Conservation (phyloP, 768 basidiomycete genomes). For the Pisolithus microcarpus region DNA sequence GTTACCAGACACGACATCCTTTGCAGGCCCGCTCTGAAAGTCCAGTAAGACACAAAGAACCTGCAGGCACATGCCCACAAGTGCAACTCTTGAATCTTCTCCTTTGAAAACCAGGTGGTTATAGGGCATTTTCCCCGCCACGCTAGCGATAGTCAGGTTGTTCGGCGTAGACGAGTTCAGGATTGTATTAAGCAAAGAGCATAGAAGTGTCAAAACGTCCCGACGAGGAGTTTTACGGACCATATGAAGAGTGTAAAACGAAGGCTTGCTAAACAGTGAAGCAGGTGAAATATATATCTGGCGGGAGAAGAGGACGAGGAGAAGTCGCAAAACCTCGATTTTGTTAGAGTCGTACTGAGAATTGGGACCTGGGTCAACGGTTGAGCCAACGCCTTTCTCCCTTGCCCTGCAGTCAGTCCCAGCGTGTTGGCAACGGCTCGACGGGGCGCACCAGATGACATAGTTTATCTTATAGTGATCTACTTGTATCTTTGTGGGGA, state of each 20-base stretch:
- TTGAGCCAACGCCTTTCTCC: conserved; percentile 94
- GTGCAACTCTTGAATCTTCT: conserved; percentile 68
- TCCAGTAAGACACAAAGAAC: conserved; percentile 70
- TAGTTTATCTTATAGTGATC: conserved; percentile 81
- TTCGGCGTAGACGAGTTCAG: conserved; percentile 58
- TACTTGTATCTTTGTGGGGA: conserved; percentile 69
- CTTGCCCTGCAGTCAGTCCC: conserved; percentile 32
- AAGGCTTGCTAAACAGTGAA: conserved; percentile 63
- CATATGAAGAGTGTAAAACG: conserved; percentile 70
- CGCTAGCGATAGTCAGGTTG: conserved; percentile 51
- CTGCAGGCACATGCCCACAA: conserved; percentile 73
- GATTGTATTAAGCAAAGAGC: conserved; percentile 87
- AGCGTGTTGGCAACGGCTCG: conserved; percentile 1
- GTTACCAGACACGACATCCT: conserved; percentile 39
- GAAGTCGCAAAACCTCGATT: conserved; percentile 81
- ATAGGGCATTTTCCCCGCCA: conserved; percentile 78
- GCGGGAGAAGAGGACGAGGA: conserved; percentile 82
- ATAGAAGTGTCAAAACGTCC: conserved; percentile 85
- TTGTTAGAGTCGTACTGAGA: conserved; percentile 71
- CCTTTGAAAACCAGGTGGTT: conserved; percentile 87
- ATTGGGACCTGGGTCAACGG: conserved; percentile 59
- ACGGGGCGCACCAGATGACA: conserved; percentile 68
- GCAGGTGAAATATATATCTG: conserved; percentile 80
- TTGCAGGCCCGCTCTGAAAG: conserved; percentile 72
- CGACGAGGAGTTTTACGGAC: conserved; percentile 71